phyloP scores from a whole-genome alignment of 2,329 filamentous ascomycete genomes.

The Fonsecaea pedrosoi region DNA sequence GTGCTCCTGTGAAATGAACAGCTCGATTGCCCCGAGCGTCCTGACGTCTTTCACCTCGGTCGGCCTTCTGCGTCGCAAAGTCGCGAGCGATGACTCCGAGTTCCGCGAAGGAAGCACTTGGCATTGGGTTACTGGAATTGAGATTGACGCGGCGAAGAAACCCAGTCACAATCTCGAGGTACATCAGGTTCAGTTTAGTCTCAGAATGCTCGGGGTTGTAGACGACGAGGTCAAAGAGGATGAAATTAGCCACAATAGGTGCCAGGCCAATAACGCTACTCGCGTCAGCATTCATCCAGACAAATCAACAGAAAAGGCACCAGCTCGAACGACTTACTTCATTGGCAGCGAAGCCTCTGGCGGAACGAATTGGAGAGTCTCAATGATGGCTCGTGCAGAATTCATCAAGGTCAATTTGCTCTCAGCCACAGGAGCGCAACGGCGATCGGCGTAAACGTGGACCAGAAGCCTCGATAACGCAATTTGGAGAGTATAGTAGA shows the following conservation, averaged over 20 bases:
- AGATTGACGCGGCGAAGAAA: slow-evolving; percentile 51
- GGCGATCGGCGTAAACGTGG: slow-evolving; percentile 38
- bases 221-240: slow-evolving; percentile 53
- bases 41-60: neutral
- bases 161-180: slow-evolving; percentile 52
- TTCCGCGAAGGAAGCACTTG: slow-evolving; percentile 3
- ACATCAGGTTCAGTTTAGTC: slow-evolving; percentile 47
- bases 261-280: slow-evolving; percentile 46
- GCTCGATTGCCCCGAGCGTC: neutral
- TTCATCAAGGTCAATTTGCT: slow-evolving; percentile 43
- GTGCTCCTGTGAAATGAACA: neutral
- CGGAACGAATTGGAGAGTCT: slow-evolving; percentile 47
- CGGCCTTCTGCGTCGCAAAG: neutral
- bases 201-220: slow-evolving; percentile 48
- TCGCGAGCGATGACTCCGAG: neutral
- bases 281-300: neutral
- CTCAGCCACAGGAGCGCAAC: slow-evolving; percentile 26
- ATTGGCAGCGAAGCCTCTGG: slow-evolving; percentile 45
- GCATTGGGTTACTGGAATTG: neutral
- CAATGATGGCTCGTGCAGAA: slow-evolving; percentile 44
- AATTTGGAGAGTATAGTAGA: slow-evolving; percentile 45
- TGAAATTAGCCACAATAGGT: slow-evolving; percentile 49
- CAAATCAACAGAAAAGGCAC: slow-evolving; percentile 10
- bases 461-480: slow-evolving; percentile 45
- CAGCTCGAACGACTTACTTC: slow-evolving; percentile 42